phyloP scores from a whole-genome alignment of 805 yeast species.

The Helenozyma rhizophorensis region DNA sequence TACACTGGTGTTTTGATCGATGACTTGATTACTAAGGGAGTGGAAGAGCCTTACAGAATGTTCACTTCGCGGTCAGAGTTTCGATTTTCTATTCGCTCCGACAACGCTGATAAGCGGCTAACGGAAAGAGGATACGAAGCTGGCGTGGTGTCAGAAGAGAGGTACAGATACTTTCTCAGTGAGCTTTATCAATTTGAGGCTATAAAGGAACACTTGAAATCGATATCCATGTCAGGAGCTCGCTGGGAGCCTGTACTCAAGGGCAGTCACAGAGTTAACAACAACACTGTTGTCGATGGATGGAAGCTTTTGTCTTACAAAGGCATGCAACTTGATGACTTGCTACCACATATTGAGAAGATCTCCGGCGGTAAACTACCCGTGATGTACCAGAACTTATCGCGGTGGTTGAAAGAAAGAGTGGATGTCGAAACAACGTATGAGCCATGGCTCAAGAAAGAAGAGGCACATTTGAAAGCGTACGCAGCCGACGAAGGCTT shows the following conservation, averaged over 20 bases:
- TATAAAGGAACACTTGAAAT: constrained; percentile 43
- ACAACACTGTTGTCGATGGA: constrained; percentile 42
- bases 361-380: constrained; percentile 22
- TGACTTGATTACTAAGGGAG: constrained; percentile 92
- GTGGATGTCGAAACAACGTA: constrained; percentile 79
- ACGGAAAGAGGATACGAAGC: constrained; percentile 61
- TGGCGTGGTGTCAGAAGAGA: constrained; percentile 61
- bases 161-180: constrained; percentile 46
- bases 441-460: constrained; percentile 73
- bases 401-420: constrained; percentile 48
- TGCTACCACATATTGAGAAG: constrained; percentile 25
- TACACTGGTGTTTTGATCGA: constrained; percentile 90
- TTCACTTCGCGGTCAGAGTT: constrained; percentile 95
- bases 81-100: constrained; percentile 84
- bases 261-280: constrained; percentile 44
- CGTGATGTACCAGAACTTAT: constrained; percentile 18
- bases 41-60: constrained; percentile 96
- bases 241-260: constrained; percentile 59
- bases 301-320: constrained; percentile 67
- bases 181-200: constrained; percentile 45
- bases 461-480: constrained; percentile 65
- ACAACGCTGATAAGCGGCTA: constrained; percentile 86
- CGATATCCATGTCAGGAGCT: constrained; percentile 45
- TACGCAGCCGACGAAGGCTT: constrained; percentile 80
- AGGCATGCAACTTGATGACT: constrained; percentile 28